phyloP scores from a whole-genome alignment of 1,139 yeast genomes.

The Pichia sp. region DNA sequence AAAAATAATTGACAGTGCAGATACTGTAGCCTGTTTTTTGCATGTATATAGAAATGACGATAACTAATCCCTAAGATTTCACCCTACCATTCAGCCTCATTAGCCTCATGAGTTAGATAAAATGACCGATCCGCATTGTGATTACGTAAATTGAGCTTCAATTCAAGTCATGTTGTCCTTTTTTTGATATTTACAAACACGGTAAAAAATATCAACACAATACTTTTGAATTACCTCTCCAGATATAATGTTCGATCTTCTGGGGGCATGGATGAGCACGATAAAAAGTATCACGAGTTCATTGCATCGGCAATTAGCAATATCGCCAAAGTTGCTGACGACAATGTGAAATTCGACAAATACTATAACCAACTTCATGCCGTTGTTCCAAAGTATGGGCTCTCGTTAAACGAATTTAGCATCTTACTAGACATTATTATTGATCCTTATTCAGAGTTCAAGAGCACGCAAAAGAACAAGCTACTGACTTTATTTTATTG shows the following conservation, averaged over 20 bases:
- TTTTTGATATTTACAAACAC: background rate
- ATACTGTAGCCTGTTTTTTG: background rate
- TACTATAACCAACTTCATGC: slow-evolving; percentile 13
- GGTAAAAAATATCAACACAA: background rate
- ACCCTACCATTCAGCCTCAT: no score
- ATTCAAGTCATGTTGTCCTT: background rate
- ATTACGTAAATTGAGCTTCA: background rate
- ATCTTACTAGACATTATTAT: slow-evolving; percentile 23
- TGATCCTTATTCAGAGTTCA: slow-evolving; percentile 17
- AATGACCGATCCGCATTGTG: no score
- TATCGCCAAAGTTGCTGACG: background rate
- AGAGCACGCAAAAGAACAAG: slow-evolving; percentile 18
- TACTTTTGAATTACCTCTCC: background rate
- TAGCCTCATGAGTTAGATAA: background rate
- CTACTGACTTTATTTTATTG: slow-evolving; percentile 21
- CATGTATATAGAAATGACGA: background rate
- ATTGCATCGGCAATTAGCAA: background rate
- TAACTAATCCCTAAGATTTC: no score
- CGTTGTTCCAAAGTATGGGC: slow-evolving; percentile 28
- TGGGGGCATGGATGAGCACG: slow-evolving; percentile 1
- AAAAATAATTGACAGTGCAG: background rate
- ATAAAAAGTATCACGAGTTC: slow-evolving; percentile 3
- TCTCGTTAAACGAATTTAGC: slow-evolving; percentile 20
- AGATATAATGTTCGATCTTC: background rate
- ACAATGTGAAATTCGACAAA: slow-evolving; percentile 4